Evolutionary conservation across 2,329 filamentous ascomycete genomes (phyloP).

Genomic region (Tolypocladium nubicola): DNA sequence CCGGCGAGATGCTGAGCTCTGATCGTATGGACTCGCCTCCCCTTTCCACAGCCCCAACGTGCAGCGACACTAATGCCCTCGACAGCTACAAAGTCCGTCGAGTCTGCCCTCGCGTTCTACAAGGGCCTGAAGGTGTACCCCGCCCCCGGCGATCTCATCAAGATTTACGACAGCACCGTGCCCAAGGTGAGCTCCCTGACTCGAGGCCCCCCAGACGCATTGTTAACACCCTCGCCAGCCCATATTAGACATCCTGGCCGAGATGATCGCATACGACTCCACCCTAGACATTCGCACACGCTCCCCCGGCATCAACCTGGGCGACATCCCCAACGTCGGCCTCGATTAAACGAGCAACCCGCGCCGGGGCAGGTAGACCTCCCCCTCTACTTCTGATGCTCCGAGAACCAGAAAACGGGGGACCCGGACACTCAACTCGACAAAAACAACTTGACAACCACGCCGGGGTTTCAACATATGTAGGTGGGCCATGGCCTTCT

Average conservation of each 20-base stretch:
- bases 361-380: neutral
- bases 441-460: neutral
- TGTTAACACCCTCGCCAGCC: conserved; percentile 38
- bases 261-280: conserved; percentile 93
- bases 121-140: conserved; percentile 98
- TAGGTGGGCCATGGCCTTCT: conserved; percentile 12
- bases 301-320: conserved; percentile 29
- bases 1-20: conserved; percentile 72
- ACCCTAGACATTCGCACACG: conserved; percentile 49
- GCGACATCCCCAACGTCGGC: conserved; percentile 39
- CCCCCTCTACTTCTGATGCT: neutral
- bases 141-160: conserved; percentile 81
- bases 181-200: conserved; percentile 56
- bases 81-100: conserved; percentile 57
- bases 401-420: neutral
- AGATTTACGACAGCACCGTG: conserved; percentile 97
- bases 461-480: conserved; percentile 1
- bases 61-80: neutral
- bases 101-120: conserved; percentile 93
- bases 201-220: neutral
- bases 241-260: conserved; percentile 88
- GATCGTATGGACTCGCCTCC: conserved; percentile 54
- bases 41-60: neutral
- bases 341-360: conserved; percentile 33
- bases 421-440: neutral